Conservation (phyloP, 164 flowering plant genomes). For the Sedum album region DNA sequence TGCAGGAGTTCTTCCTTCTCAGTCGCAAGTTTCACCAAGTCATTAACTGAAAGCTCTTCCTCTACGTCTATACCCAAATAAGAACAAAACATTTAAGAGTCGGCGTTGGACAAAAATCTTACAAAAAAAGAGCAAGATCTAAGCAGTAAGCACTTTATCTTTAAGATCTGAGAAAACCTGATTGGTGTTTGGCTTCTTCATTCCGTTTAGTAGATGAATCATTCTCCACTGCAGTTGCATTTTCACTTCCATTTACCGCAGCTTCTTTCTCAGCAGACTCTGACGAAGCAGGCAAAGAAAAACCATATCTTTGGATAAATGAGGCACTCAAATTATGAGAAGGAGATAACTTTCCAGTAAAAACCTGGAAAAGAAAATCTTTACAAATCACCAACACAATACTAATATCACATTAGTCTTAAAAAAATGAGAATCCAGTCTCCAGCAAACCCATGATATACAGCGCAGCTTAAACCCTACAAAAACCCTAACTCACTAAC, state of each 20-base stretch:
- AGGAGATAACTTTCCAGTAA: constrained; percentile 21
- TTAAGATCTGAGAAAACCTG: constrained; percentile 16
- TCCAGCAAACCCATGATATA: neutral
- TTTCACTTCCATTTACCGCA: constrained; percentile 22
- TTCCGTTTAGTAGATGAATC: constrained; percentile 18
- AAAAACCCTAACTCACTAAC: constrained; percentile 19
- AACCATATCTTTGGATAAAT: constrained; percentile 34
- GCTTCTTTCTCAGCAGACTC: constrained; percentile 34
- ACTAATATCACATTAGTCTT: neutral
- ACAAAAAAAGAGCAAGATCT: constrained; percentile 14
- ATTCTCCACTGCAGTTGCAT: constrained; percentile 16
- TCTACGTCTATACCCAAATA: constrained; percentile 50
- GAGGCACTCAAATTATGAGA: constrained; percentile 19
- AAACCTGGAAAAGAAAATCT: constrained; percentile 14
- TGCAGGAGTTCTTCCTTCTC: constrained; percentile 68
- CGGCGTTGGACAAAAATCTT: no score
- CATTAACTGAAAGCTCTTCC: constrained; percentile 55
- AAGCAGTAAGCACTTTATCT: constrained; percentile 28
- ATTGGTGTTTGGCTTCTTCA: constrained; percentile 37
- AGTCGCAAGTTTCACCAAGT: constrained; percentile 59
- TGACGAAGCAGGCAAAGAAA: constrained; percentile 67
- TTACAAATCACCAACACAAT: neutral
- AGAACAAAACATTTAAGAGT: neutral
- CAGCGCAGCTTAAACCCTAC: constrained; percentile 25
- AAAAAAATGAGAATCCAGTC: neutral